A percentile compares a stretch with the other conserved stretches of the same genome.
phyloP scores from a whole-genome alignment of 495 filamentous ascomycete species.

The Xylaria acuta region DNA sequence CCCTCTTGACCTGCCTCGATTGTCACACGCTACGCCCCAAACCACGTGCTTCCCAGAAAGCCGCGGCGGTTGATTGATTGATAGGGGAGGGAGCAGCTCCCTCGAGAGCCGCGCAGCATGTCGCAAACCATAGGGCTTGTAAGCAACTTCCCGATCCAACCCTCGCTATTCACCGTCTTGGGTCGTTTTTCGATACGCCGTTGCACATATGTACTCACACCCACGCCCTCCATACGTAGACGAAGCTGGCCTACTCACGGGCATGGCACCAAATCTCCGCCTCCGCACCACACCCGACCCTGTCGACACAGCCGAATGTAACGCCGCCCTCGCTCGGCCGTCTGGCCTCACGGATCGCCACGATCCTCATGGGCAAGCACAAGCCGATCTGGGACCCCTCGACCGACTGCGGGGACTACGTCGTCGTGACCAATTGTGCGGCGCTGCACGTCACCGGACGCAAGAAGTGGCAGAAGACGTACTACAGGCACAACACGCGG shows the following conservation, averaged over 20 bases:
- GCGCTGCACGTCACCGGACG: slow-evolving; percentile 87
- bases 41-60: not conserved
- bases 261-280: slow-evolving; percentile 91
- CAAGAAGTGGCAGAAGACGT: slow-evolving; percentile 91
- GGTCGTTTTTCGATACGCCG: slow-evolving; percentile 9
- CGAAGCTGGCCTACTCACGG: slow-evolving; percentile 92
- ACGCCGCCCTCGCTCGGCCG: slow-evolving; percentile 79
- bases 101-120: slow-evolving; percentile 55
- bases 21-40: not conserved
- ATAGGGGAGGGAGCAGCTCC: slow-evolving; percentile 36
- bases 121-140: slow-evolving; percentile 73
- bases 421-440: slow-evolving; percentile 88
- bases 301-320: slow-evolving; percentile 62
- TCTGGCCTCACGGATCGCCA: slow-evolving; percentile 87
- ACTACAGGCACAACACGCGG: slow-evolving; percentile 90
- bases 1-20: not conserved
- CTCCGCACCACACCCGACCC: slow-evolving; percentile 58
- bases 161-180: not conserved
- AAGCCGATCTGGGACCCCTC: slow-evolving; percentile 97
- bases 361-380: slow-evolving; percentile 96
- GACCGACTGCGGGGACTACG: slow-evolving; percentile 99
- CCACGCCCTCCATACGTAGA: slow-evolving; percentile 58
- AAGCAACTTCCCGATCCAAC: slow-evolving; percentile 32
- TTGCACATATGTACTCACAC: slow-evolving; percentile 10
- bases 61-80: slow-evolving; percentile 18